Base-by-base conservation (phyloP, 108 stramenopile species). In the Discostella pseudostelligera region DNA sequence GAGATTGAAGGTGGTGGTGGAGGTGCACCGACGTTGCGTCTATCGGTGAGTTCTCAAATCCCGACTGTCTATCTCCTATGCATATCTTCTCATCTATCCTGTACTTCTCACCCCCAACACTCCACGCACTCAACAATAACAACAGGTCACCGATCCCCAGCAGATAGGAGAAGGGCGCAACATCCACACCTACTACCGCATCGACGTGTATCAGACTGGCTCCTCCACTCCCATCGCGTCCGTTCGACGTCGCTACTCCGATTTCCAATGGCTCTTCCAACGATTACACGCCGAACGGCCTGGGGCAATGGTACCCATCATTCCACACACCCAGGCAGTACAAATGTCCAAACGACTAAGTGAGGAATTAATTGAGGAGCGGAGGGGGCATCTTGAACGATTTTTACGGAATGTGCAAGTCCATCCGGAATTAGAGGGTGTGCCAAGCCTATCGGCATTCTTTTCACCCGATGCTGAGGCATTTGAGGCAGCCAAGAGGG, bases 241-340 rank as follows among this genome's bases (percentile, higher is more conserved):
- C 39, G 78, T 86, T 17, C 83, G 86, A 43, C 85, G 94, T 35
- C 90, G 96, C 0, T 97, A 95, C 83, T 77, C 73, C 60, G 96
- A 98, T 70, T 98, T 98, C 76, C 87, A 83, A 48, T 98, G 97
- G 97, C 83, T 98, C 25, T 85, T 84, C 53, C 59, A 88, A 25
- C 85, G 89, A 10, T 70, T 98, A 13, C 79, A 75, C 56, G 76
- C 81, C 59, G 94, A 93, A 69, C 69, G 76, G 35, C 93, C 96
- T 2, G 97, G 97, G 17, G 65, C 88, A 26, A 90, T 96, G 40
- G 78, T 97, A 37, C 97, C 97, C 24, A 90, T 96, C 17, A 84
- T 98, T 43, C 97, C 97, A 16, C 95, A 95, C 36, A 93, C 89
- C 54, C 68, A 82, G 46, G 80, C 84, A 11, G 35, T 90, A 32